Conservation (phyloP, 2,329 filamentous ascomycete species). For the Paracoccidioides lutzii region DNA sequence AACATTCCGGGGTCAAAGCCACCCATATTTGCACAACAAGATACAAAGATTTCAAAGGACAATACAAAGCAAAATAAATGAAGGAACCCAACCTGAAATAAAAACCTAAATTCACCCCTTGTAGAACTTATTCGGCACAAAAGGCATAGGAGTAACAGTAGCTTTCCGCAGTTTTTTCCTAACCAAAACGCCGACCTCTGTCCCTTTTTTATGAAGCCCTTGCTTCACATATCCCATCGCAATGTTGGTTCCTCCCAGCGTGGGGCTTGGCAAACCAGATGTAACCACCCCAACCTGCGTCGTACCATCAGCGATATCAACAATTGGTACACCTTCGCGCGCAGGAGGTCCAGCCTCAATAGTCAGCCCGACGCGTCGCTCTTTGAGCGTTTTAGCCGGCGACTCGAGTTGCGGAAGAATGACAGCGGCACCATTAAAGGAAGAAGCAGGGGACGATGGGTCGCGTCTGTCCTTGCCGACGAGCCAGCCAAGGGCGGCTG, state of each 20-base stretch:
- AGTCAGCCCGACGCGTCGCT: constrained; percentile 67
- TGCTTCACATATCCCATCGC: constrained; percentile 88
- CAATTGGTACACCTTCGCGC: constrained; percentile 72
- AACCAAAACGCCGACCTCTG: constrained; percentile 64
- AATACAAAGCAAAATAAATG: no score
- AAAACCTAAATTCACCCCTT: constrained; percentile 21
- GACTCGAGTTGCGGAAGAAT: constrained; percentile 59
- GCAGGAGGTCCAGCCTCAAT: constrained; percentile 73
- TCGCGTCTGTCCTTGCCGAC: constrained; percentile 65
- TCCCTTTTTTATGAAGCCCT: constrained; percentile 71
- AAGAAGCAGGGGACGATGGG: constrained; percentile 36
- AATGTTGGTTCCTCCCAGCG: constrained; percentile 69
- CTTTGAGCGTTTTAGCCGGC: constrained; percentile 46
- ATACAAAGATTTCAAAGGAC: no score
- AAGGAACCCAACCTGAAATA: no score
- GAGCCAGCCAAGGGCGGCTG: constrained; percentile 62
- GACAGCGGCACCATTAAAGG: constrained; percentile 73
- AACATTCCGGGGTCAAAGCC: no score
- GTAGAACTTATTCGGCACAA: constrained; percentile 67
- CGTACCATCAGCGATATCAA: constrained; percentile 41
- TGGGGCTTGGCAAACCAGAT: constrained; percentile 80
- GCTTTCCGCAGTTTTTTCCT: constrained; percentile 64
- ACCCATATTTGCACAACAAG: no score
- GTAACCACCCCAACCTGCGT: constrained; percentile 67
- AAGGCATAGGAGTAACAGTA: constrained; percentile 77